Evolutionary conservation across 257 asterid genomes (phyloP).

Genomic region (Forsythia suspensa): DNA sequence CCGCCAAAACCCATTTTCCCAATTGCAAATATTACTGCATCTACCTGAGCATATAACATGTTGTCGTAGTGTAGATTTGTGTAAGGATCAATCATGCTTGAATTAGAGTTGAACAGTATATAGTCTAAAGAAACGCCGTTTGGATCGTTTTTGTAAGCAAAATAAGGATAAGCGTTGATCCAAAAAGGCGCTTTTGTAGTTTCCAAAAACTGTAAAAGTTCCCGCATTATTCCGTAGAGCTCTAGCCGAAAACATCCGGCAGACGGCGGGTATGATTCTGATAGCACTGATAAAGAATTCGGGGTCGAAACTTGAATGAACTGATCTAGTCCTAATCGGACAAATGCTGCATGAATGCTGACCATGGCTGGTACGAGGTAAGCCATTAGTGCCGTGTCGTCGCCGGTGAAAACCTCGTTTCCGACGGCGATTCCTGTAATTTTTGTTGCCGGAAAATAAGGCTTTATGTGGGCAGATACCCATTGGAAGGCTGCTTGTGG

Average conservation of each 20-base stretch:
- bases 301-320: conserved; percentile 42
- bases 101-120: conserved; percentile 58
- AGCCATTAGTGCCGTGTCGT: conserved; percentile 24
- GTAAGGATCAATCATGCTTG: conserved; percentile 69
- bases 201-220: conserved; percentile 53
- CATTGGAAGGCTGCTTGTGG: conserved; percentile 67
- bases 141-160: conserved; percentile 75
- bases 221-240: conserved; percentile 48
- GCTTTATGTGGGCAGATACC: conserved; percentile 59
- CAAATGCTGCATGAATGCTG: conserved; percentile 40
- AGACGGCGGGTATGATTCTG: conserved; percentile 50
- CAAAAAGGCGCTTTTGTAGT: conserved; percentile 73
- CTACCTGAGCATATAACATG: conserved; percentile 89
- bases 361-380: conserved; percentile 43
- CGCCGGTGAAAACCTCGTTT: conserved; percentile 65
- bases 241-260: conserved; percentile 33
- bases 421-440: conserved; percentile 91
- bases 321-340: conserved; percentile 29
- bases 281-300: conserved; percentile 34
- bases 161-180: conserved; percentile 91
- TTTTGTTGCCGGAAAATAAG: conserved; percentile 66
- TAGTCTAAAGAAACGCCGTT: conserved; percentile 56
- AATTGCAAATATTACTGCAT: conserved; percentile 66
- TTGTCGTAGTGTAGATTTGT: conserved; percentile 69
- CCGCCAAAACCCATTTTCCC: conserved; percentile 60